Evolutionary conservation across 169 alveolate genomes (phyloP).

Genomic region (Cystoisospora suis): DNA sequence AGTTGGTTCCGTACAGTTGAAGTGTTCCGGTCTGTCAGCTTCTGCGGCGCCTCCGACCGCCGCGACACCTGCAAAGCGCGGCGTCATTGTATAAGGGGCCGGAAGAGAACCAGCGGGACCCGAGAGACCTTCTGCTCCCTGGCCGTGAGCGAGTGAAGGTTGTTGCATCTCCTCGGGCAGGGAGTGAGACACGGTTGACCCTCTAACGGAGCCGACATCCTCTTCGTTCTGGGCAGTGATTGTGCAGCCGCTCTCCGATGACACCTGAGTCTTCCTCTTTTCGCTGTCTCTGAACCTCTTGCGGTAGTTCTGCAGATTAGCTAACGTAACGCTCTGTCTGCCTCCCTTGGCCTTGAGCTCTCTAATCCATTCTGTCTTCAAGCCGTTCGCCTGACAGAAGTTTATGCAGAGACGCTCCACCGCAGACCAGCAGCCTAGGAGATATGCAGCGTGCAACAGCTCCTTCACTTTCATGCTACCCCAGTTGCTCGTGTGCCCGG

Average conservation of each 20-base stretch:
- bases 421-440: conserved; percentile 47
- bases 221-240: too few relatives aligned
- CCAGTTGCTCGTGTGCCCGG: conserved; percentile 61
- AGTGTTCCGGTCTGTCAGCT: too few relatives aligned
- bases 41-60: too few relatives aligned
- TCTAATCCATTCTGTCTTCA: conserved; percentile 42
- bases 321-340: conserved; percentile 29
- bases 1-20: too few relatives aligned
- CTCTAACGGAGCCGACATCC: too few relatives aligned
- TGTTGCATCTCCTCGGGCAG: too few relatives aligned
- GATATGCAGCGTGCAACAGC: conserved; percentile 48
- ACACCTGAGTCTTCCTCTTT: background rate
- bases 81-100: too few relatives aligned
- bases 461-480: conserved; percentile 54
- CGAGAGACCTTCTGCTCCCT: too few relatives aligned
- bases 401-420: conserved; percentile 43
- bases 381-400: conserved; percentile 42
- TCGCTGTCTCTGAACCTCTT: conserved; percentile 3
- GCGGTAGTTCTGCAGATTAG: conserved; percentile 35
- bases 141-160: too few relatives aligned
- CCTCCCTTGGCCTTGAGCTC: conserved; percentile 33
- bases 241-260: background rate
- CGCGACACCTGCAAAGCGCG: too few relatives aligned
- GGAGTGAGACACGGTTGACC: too few relatives aligned
- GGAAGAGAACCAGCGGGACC: too few relatives aligned